Evolutionary conservation across 164 flowering plant genomes (phyloP), one percentile per base, ranked within the genome.

Genomic region (Kingdonia uniflora): DNA sequence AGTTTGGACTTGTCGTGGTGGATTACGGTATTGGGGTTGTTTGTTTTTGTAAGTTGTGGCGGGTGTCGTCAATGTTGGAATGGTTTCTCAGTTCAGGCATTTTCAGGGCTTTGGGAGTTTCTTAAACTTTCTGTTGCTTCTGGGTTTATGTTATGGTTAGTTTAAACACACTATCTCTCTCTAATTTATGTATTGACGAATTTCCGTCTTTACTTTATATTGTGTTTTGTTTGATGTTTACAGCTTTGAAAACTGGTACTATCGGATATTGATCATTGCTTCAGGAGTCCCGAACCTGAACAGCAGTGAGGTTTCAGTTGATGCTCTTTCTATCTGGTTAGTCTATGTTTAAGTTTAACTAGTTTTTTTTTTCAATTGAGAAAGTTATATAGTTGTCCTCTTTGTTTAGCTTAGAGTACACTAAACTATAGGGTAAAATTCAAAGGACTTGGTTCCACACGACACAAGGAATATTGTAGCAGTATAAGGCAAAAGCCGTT

Each of bases 221-320:
- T 19, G 11, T 17, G 37, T 17, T 29, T 4, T 3, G 19, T 43
- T 2, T 12, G 21, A 24, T 14, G 21, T 19, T 35, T 44, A 40
- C 59, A 84, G 92, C 58, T 67, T 84, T 78, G 92, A 84, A 79
- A 79, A 74, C 51, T 71, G 74, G 63, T 84, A 84, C 60, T 84
- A 74, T 48, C 69, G 80, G 51, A 65, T 81, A 20, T 55, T 84
- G 65, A 55, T 81, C 0, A 47, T 84, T 51, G 67, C 76, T 60
- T 58, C 85, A 1, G 85, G 84, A 33, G 55, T 54, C 25, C 42
- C 79, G 56, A 15, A 51, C 25, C 42, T 80, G 56, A 15, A 51
- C n/a, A 70, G 69, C 51, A 65, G 71, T 15, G 58, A 68, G 49
- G 57, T 75, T 49, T 69, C 79, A 2, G 59, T 84, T 19, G 84